Evolutionary conservation across 2,329 filamentous ascomycete genomes (phyloP).

Genomic region (Verticillium isaacii): DNA sequence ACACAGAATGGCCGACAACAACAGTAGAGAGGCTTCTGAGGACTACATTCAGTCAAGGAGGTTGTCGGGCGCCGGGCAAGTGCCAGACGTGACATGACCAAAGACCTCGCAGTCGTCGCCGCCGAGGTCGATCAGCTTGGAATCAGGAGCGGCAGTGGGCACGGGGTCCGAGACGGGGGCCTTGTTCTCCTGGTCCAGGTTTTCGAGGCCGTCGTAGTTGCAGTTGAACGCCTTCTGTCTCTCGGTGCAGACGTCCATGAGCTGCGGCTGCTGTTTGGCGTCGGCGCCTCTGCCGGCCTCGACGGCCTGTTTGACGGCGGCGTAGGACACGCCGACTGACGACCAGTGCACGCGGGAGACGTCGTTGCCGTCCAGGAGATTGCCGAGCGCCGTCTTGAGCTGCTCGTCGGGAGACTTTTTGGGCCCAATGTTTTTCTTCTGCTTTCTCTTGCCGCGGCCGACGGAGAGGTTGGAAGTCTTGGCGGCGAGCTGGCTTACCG

Average conservation of each 20-base stretch:
- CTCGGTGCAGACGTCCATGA: not conserved
- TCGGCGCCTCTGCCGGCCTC: not conserved
- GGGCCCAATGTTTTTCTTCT: not conserved
- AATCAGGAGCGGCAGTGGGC: not conserved
- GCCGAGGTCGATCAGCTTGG: slow-evolving; percentile 44
- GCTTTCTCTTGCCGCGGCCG: not conserved
- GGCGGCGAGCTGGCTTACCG: not conserved
- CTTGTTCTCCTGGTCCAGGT: not conserved
- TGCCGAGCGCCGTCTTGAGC: not conserved
- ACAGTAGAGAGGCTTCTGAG: too few relatives aligned
- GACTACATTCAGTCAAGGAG: not conserved
- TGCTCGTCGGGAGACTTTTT: not conserved
- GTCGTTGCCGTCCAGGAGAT: not conserved
- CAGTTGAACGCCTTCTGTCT: not conserved
- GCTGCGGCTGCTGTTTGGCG: not conserved
- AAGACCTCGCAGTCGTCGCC: slow-evolving; percentile 29
- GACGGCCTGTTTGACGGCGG: not conserved
- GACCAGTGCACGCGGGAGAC: not conserved
- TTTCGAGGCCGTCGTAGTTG: not conserved
- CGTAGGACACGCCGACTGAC: not conserved
- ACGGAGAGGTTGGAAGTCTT: not conserved
- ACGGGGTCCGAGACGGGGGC: not conserved
- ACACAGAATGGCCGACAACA: not conserved
- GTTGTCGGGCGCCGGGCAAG: not conserved
- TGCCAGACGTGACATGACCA: not conserved